These are phyloP conservation scores for Tausonia pullulans DNA, from an alignment of 1,284 basidiomycete species.

Conservation along the genomic window DNA sequence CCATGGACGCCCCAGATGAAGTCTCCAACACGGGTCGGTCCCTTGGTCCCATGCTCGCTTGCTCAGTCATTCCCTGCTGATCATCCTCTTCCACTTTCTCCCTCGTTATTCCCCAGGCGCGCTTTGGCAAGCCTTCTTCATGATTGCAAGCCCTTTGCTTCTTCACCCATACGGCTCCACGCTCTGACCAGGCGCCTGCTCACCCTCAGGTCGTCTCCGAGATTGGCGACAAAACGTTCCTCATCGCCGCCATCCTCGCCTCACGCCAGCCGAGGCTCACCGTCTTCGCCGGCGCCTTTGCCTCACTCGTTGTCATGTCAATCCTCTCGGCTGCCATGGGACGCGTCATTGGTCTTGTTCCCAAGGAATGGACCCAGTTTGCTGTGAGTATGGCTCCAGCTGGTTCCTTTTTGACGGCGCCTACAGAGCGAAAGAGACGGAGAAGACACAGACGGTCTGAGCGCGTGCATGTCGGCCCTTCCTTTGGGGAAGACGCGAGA, in stretches of 20 bases:
- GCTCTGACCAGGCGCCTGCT: background rate
- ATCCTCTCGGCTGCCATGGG: slow-evolving; percentile 79
- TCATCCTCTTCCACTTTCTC: background rate
- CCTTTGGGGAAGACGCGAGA: background rate
- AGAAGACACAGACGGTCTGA: too few relatives aligned
- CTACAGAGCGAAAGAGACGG: background rate
- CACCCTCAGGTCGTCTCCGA: slow-evolving; percentile 29
- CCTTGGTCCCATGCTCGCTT: too few relatives aligned
- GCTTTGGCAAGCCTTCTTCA: slow-evolving; percentile 62
- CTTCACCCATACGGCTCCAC: background rate
- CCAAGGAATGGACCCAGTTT: slow-evolving; percentile 64
- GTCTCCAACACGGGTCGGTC: too few relatives aligned
- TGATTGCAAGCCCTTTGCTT: slow-evolving; percentile 51
- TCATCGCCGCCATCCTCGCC: slow-evolving; percentile 91
- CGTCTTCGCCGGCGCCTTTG: slow-evolving; percentile 84
- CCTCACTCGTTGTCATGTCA: slow-evolving; percentile 84
- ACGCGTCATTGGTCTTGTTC: slow-evolving; percentile 68
- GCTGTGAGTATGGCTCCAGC: slow-evolving; percentile 26
- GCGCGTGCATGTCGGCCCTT: background rate
- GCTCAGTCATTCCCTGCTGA: background rate
- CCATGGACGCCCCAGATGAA: too few relatives aligned
- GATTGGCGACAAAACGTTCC: slow-evolving; percentile 91
- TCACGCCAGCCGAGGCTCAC: slow-evolving; percentile 79
- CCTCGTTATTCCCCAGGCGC: slow-evolving; percentile 29
- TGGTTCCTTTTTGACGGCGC: background rate